Percentiles rank a stretch among this genome's conserved stretches.
These are phyloP conservation scores for Hymenotorrendiella dingleyae DNA, from an alignment of 2,329 filamentous ascomycete genomes.

Conservation along the genomic window DNA sequence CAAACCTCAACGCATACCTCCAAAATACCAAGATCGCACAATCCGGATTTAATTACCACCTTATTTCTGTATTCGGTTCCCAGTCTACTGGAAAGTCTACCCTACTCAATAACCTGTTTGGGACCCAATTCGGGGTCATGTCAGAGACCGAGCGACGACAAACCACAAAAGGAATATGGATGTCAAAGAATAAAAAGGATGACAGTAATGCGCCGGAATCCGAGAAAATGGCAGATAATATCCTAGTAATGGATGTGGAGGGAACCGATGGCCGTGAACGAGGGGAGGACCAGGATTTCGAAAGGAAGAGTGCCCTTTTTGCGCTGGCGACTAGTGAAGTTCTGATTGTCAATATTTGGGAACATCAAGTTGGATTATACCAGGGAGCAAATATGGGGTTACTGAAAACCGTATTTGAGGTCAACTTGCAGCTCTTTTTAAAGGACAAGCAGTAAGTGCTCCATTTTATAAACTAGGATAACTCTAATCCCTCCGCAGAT, in stretches of 20 bases:
- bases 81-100: conserved; percentile 99
- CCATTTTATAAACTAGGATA: neutral
- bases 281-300: conserved; percentile 97
- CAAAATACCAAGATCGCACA: conserved; percentile 72
- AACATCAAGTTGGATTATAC: conserved; percentile 96
- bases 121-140: conserved; percentile 96
- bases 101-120: conserved; percentile 90
- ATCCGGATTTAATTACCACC: conserved; percentile 96
- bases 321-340: conserved; percentile 96
- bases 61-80: conserved; percentile 97
- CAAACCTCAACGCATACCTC: conserved; percentile 76
- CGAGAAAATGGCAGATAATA: conserved; percentile 85
- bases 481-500: conserved; percentile 44
- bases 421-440: conserved; percentile 93
- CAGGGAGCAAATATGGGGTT: conserved; percentile 98
- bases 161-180: conserved; percentile 99
- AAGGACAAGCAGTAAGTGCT: conserved; percentile 80
- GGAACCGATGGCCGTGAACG: conserved; percentile 94
- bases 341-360: conserved; percentile 98
- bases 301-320: conserved; percentile 96
- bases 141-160: conserved; percentile 88
- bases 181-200: conserved; percentile 86
- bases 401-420: conserved; percentile 97
- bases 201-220: conserved; percentile 41
- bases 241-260: conserved; percentile 98